These are phyloP conservation scores for Suillus placidus DNA, from an alignment of 768 basidiomycete genomes.

Conservation along the genomic window DNA sequence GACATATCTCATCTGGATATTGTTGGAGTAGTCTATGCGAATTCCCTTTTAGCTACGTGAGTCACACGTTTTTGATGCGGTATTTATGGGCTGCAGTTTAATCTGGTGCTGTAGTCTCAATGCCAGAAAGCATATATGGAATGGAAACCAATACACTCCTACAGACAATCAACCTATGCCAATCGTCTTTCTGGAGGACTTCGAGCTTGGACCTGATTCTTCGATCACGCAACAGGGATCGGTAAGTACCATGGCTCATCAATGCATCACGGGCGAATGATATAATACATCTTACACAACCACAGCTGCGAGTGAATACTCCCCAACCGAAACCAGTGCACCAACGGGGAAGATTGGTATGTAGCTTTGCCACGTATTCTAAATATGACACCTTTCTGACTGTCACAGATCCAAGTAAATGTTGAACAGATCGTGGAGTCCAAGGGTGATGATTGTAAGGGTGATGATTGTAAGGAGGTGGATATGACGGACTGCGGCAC, in stretches of 20 bases:
- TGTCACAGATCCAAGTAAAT: conserved; percentile 22
- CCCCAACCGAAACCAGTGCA: neutral
- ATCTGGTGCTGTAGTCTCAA: conserved; percentile 21
- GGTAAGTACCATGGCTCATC: neutral
- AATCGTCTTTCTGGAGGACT: neutral
- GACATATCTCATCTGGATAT: neutral
- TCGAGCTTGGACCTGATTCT: neutral
- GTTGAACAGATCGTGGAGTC: conserved; percentile 21
- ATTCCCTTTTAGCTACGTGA: conserved; percentile 30
- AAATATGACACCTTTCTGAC: neutral
- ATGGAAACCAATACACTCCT: neutral
- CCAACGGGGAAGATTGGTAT: conserved; percentile 12
- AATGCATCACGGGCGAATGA: neutral
- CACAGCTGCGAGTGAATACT: conserved; percentile 13
- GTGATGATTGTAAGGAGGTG: conserved; percentile 3
- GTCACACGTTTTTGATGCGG: neutral
- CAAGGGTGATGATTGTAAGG: conserved; percentile 15
- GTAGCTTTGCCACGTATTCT: neutral
- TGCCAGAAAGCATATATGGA: conserved; percentile 18
- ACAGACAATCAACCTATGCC: conserved; percentile 9
- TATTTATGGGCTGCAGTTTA: neutral
- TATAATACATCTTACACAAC: neutral
- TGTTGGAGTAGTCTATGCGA: conserved; percentile 24
- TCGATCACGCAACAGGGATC: neutral
- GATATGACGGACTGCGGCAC: neutral